Evolutionary conservation across 768 basidiomycete genomes (phyloP), one percentile per base, ranked within the genome.

Genomic region (Dictyophora rubrovolvata): DNA sequence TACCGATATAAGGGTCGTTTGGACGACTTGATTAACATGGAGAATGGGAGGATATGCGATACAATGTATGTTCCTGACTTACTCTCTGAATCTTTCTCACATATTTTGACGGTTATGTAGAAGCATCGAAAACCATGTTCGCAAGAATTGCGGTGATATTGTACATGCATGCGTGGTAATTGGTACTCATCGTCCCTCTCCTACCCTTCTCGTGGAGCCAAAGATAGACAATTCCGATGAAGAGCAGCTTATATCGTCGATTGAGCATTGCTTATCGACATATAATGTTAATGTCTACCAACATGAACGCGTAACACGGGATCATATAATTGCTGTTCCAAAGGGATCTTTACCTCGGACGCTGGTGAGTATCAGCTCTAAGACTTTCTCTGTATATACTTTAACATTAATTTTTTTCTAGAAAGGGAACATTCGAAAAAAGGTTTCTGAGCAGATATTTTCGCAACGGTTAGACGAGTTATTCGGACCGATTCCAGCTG

Each of bases 11-110:
- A 84, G 37, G 88, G 87, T 22, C 80, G 88, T 47, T 81, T 87
- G 61, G 87, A 90, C 64, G 87, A 90, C 69, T 89, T 87, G 88
- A 89, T 90, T 69, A 90, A 89, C 73, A 84, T 83, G 42, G 84
- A 87, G 66, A 86, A 81, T 67, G 84, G 86, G 66, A 72, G 89
- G 62, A 79, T 87, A 54, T 89, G 87, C 65, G 87, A 90, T 65
- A 88, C 88, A 53, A 83, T 81, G 77, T 79, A 70, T 34, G 75
- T 74, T 34, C 8, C 48, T 9, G 7, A 42, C 28, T 53, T 35
- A 28, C 9, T 22, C 5, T 48, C 12, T 51, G 12, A 22, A 37
- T 17, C 4, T 36, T 48, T 12, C 34, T 37, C 7, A 5, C 17
- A 11, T 14, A 12, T 51, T 16, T 51, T 22, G 4, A 51, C 8